Base-by-base conservation (phyloP, 176 grass and related monocot genomes). In the Triticum monococcum region DNA sequence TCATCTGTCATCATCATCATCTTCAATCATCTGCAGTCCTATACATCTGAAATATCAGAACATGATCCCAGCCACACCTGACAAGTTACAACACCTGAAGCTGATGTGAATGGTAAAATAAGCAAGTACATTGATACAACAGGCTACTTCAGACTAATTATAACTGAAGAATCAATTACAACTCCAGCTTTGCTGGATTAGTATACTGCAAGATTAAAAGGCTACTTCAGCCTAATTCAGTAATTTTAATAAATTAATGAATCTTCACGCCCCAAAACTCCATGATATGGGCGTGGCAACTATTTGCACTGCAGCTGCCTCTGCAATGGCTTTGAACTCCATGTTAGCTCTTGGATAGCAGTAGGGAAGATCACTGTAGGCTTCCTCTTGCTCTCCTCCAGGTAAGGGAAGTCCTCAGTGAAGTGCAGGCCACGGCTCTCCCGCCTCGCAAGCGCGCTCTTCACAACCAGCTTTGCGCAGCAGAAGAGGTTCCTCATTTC, bases 401-500 rank as follows among this genome's bases (percentile, higher is more conserved):
- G 88, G 77, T 88, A 94, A 46, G 96, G 93, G 64, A 94, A 98
- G 72, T 98, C 97, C 90, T 96, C 94, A 3, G 90, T 98, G 74
- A 94, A 98, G 85, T 98, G 97, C 26, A 98, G 59, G n/a, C 97
- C 94, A 0, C 94, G 90, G 46, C 97, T 98, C 79, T 98, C 96
- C 10, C 50, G 91, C 87, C 96, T 96, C 2, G 94, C 91, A 9
- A 98, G 89, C 24, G 96, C 93, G 31, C 96, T 98, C 69, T 89
- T 89, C 30, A 98, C 91, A 2, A 98, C 93, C 78, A 98, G 75
- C 72, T 89, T 96, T 24, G 96, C 92, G 3, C 96, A 98, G 69
- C 92, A 98, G 84, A 98, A 94, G 40, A 98, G 89, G 77, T 98
- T 96, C 76, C 92, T 90, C 96, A 96, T 94, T 79, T 98, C 93